A percentile compares a stretch with the other conserved stretches of the same genome.
Conservation (phyloP, 768 basidiomycete species). For the Multifurca ochricompacta region DNA sequence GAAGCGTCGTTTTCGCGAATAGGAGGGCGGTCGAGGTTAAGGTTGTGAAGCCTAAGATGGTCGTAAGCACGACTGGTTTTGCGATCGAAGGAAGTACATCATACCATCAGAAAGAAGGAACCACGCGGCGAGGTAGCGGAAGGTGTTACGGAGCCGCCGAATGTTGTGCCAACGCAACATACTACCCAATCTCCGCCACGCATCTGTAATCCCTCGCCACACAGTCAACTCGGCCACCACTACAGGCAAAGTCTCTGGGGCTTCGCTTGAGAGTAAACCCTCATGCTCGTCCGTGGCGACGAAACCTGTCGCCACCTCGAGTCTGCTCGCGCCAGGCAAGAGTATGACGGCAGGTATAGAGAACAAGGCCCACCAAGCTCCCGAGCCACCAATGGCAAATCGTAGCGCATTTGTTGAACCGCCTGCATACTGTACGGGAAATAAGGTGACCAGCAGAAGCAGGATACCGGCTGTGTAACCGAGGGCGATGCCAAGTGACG, state of each 20-base stretch:
- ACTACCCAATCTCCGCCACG: slow-evolving; percentile 68
- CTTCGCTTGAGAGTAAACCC: slow-evolving; percentile 9
- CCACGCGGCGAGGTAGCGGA: slow-evolving; percentile 88
- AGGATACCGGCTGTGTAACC: slow-evolving; percentile 82
- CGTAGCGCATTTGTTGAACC: slow-evolving; percentile 75
- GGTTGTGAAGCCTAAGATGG: slow-evolving; percentile 71
- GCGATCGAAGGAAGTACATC: slow-evolving; percentile 19
- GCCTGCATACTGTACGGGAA: slow-evolving; percentile 67
- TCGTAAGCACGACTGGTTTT: not conserved
- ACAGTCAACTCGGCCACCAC: slow-evolving; percentile 35
- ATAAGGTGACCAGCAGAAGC: slow-evolving; percentile 59
- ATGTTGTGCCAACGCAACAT: slow-evolving; percentile 75
- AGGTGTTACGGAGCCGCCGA: slow-evolving; percentile 70
- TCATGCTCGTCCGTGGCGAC: slow-evolving; percentile 9
- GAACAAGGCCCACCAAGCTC: slow-evolving; percentile 82
- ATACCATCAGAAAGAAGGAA: slow-evolving; percentile 87
- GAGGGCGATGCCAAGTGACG: slow-evolving; percentile 76
- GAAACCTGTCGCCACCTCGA: slow-evolving; percentile 17
- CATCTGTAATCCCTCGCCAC: slow-evolving; percentile 45
- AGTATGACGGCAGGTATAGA: slow-evolving; percentile 72
- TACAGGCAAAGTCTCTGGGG: not conserved
- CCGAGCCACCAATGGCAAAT: slow-evolving; percentile 78
- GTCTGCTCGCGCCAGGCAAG: slow-evolving; percentile 42
- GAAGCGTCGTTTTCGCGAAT: slow-evolving; percentile 82
- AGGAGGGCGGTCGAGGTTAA: slow-evolving; percentile 88